phyloP scores from a whole-genome alignment of 805 yeast genomes.

The Kazachstania viticola region DNA sequence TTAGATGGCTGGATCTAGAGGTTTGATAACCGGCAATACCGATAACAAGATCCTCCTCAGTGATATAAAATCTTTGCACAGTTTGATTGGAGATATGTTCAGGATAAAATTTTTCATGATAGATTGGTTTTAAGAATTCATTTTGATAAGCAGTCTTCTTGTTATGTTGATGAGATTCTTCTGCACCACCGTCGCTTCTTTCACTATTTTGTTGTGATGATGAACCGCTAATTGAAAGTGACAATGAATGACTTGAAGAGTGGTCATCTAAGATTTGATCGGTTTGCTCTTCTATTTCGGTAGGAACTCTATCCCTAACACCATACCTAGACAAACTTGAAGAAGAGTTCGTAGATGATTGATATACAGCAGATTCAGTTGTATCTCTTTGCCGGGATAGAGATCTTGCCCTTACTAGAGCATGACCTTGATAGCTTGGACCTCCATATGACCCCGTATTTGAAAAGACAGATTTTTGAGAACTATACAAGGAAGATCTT shows the following conservation, averaged over 20 bases:
- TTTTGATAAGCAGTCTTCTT: slow-evolving; percentile 22
- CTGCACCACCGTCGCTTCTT: slow-evolving; percentile 13
- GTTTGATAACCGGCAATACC: slow-evolving; percentile 86
- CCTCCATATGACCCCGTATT: slow-evolving; percentile 8
- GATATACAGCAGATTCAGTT: slow-evolving; percentile 5
- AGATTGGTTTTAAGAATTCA: slow-evolving; percentile 22
- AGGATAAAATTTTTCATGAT: slow-evolving; percentile 36
- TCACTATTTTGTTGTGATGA: slow-evolving; percentile 14
- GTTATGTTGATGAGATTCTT: slow-evolving; percentile 10
- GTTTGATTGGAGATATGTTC: slow-evolving; percentile 32
- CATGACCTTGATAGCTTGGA: slow-evolving; percentile 13
- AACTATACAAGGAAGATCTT: slow-evolving; percentile 16
- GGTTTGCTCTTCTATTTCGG: slow-evolving; percentile 24
- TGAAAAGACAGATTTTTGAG: slow-evolving; percentile 11
- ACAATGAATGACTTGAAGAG: slow-evolving; percentile 12
- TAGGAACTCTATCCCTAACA: slow-evolving; percentile 29
- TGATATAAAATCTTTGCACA: slow-evolving; percentile 77
- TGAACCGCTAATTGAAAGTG: slow-evolving; percentile 11
- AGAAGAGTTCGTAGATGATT: slow-evolving; percentile 21
- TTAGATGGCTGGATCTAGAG: slow-evolving; percentile 32
- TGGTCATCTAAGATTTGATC: slow-evolving; percentile 27
- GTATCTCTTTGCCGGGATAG: slow-evolving; percentile 15
- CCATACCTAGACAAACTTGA: slow-evolving; percentile 29
- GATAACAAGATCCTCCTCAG: slow-evolving; percentile 90
- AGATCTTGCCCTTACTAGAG: slow-evolving; percentile 9